Base-by-base conservation (phyloP, 306 rosid genomes). In the Quercus mongolica region DNA sequence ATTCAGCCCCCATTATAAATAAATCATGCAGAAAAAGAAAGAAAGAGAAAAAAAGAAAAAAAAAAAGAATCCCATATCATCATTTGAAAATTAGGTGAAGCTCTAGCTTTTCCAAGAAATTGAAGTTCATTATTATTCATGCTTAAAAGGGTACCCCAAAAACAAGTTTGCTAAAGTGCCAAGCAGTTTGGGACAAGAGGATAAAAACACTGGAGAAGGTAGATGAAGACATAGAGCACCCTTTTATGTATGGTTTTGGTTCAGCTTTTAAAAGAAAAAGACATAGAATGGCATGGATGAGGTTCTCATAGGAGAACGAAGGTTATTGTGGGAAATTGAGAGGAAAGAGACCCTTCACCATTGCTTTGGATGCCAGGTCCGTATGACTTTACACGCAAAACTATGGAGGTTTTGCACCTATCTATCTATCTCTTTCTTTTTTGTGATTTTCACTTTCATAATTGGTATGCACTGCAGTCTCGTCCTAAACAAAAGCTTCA, bases 381-480 rank as follows among this genome's bases (percentile, higher is more conserved):
- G 82, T 88, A 33, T 79, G 81, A 80, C 91, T 90, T 90, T 90
- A 81, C 97, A 90, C 94, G 87, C 89, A 88, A 90, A 92, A 86
- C 89, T 28, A 92, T 84, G 87, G 73, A 9, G 55, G 51, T 33
- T 49, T 63, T 61, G 26, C 5, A 49, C 54, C 54, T 49, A 49
- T 49, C 54, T 49, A 49, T 49, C 54, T 3, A 12, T 12, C 54
- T 21, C 74, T 79, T 73, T 62, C 23, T 30, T 63, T 62, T 64
- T 65, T 75, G 79, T 28, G 33, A 26, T 75, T 78, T 56, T n/a
- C 63, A 68, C 80, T 83, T 84, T 87, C 81, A 85, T 89, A 51
- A 85, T 89, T 82, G 69, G 79, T 12, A 49, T 49, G 54, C 54
- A 49, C 72, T 81, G 78, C 81, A 81, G 75, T 81, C 86, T 83